Evolutionary conservation across 192 early-diverging fungal species (phyloP).

Genomic region (Funneliformis geosporum): DNA sequence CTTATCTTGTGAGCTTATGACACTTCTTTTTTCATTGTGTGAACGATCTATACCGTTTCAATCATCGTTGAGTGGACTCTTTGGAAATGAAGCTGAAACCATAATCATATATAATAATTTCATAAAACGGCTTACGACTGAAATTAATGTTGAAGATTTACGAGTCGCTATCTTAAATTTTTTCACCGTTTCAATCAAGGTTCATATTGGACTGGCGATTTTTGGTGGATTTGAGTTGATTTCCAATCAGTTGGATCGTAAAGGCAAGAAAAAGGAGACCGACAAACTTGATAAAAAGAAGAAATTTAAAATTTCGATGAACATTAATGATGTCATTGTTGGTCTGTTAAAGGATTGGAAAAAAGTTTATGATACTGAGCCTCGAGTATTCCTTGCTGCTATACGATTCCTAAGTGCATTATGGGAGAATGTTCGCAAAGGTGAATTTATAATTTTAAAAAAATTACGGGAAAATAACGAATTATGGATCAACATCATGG

Average conservation of each 20-base stretch:
- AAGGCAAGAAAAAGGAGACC: slow-evolving; percentile 31
- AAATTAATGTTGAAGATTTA: slow-evolving; percentile 26
- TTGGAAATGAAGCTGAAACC: slow-evolving; percentile 48
- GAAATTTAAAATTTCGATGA: slow-evolving; percentile 29
- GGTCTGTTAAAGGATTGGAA: slow-evolving; percentile 43
- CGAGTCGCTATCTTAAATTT: slow-evolving; percentile 51
- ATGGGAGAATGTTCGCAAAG: slow-evolving; percentile 50
- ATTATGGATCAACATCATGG: slow-evolving; percentile 47
- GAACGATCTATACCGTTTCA: slow-evolving; percentile 40
- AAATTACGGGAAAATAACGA: slow-evolving; percentile 40
- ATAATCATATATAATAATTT: slow-evolving; percentile 37
- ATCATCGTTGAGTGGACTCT: slow-evolving; percentile 49
- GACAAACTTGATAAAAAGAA: slow-evolving; percentile 27
- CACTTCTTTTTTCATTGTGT: slow-evolving; percentile 42
- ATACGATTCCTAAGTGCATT: slow-evolving; percentile 50
- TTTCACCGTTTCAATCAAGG: slow-evolving; percentile 46
- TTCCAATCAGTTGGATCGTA: slow-evolving; percentile 30
- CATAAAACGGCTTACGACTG: slow-evolving; percentile 35
- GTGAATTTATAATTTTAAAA: slow-evolving; percentile 39
- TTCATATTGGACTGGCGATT: slow-evolving; percentile 46
- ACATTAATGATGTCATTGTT: slow-evolving; percentile 43
- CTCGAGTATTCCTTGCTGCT: slow-evolving; percentile 46
- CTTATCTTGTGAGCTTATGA: slow-evolving; percentile 48
- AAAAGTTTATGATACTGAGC: slow-evolving; percentile 33
- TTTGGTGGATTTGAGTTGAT: slow-evolving; percentile 40